phyloP scores from a whole-genome alignment of 345 rosid genomes.

The Eucalyptus regnans region DNA sequence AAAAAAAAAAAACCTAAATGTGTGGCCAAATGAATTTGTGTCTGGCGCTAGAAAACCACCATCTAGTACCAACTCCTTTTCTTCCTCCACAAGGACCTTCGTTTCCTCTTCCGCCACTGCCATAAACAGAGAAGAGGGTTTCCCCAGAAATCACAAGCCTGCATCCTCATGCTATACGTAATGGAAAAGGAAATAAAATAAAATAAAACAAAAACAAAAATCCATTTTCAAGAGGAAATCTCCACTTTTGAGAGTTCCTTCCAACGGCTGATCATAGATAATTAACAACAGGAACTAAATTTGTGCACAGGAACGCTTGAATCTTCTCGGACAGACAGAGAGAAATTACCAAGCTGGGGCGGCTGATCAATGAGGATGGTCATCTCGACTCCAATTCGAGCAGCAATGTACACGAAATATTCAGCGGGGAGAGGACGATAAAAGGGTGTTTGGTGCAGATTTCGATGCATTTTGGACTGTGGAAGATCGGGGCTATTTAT shows the following conservation, averaged over 20 bases:
- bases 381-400: constrained; percentile 10
- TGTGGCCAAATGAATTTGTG: constrained; percentile 75
- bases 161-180: not conserved
- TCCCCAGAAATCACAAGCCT: not conserved
- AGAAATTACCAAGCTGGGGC: constrained; percentile 23
- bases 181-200: not conserved
- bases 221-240: not conserved
- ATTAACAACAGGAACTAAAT: not conserved
- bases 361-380: constrained; percentile 35
- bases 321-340: not conserved
- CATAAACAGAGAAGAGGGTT: not conserved
- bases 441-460: not conserved
- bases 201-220: not conserved
- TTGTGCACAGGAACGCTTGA: not conserved
- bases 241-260: not conserved
- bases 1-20: constrained; percentile 41
- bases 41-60: constrained; percentile 51
- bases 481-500: constrained; percentile 22
- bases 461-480: not conserved
- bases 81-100: constrained; percentile 8
- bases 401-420: not conserved
- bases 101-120: constrained; percentile 26
- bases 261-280: not conserved
- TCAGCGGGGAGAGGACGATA: not conserved
- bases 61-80: constrained; percentile 30